Evolutionary conservation across 1,284 basidiomycete genomes (phyloP).

Genomic region (Rhodotorula mucilaginosa): DNA sequence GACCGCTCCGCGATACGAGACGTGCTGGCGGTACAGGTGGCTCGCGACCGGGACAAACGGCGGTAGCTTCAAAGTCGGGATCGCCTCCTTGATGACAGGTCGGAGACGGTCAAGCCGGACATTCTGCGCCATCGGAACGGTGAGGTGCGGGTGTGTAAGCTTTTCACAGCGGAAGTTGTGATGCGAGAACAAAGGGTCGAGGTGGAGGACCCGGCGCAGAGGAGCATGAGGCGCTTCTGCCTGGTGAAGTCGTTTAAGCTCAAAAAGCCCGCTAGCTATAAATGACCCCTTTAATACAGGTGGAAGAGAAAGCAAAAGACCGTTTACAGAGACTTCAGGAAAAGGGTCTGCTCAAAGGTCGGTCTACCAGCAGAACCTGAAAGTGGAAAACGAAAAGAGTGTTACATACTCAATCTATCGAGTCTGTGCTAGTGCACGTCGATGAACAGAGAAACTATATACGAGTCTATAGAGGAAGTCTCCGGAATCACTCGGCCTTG

Average conservation of each 20-base stretch:
- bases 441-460: not conserved
- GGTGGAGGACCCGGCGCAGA: not conserved
- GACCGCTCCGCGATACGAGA: not conserved
- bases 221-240: too few species aligned
- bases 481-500: not conserved
- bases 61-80: not conserved
- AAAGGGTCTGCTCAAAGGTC: too few species aligned
- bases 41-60: not conserved
- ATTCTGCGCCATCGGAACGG: not conserved
- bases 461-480: not conserved
- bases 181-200: not conserved
- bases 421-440: too few species aligned
- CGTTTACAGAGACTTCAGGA: too few species aligned
- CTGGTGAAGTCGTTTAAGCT: too few species aligned
- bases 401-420: too few species aligned
- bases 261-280: too few species aligned
- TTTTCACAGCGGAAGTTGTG: not conserved
- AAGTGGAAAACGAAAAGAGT: too few species aligned
- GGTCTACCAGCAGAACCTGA: too few species aligned
- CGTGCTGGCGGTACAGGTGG: not conserved
- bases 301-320: too few species aligned
- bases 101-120: not conserved
- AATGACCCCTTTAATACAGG: too few species aligned
- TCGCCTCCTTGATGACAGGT: not conserved
- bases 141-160: not conserved